Evolutionary conservation across 2,329 filamentous ascomycete genomes (phyloP).

Genomic region (Verticillium alfalfae): DNA sequence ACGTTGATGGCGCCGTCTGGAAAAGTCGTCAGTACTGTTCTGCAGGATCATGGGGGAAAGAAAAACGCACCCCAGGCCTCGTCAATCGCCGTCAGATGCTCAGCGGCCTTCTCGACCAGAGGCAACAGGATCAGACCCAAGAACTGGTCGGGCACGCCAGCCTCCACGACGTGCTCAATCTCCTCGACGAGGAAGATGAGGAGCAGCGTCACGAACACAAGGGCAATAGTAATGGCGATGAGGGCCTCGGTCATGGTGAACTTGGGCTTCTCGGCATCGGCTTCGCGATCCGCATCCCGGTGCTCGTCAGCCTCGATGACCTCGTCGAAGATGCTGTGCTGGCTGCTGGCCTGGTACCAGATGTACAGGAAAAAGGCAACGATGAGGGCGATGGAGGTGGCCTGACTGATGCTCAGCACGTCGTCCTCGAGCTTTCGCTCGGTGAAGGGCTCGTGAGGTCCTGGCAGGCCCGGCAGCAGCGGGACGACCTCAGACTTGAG

Average conservation of each 20-base stretch:
- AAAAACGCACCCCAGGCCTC: conserved; percentile 52
- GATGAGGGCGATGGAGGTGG: conserved; percentile 56
- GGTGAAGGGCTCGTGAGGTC: conserved; percentile 21
- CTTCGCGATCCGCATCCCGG: conserved; percentile 50
- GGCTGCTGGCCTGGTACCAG: conserved; percentile 58
- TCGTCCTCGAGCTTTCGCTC: conserved; percentile 33
- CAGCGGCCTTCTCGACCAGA: conserved; percentile 79
- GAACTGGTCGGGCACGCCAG: conserved; percentile 24
- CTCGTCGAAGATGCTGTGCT: conserved; percentile 56
- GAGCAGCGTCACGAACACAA: conserved; percentile 58
- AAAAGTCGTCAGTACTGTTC: too few relatives aligned
- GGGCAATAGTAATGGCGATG: conserved; percentile 49
- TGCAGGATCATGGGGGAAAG: fast-evolving
- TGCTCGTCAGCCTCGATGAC: conserved; percentile 47
- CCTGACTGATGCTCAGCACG: conserved; percentile 54
- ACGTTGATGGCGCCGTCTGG: conserved; percentile 60
- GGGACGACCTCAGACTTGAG: conserved; percentile 21
- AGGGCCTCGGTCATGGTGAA: conserved; percentile 61
- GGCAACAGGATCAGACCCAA: conserved; percentile 67
- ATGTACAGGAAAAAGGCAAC: conserved; percentile 52
- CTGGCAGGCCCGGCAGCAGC: conserved; percentile 13
- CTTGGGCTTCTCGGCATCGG: conserved; percentile 54
- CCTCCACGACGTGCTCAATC: conserved; percentile 45
- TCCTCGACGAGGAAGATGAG: conserved; percentile 62
- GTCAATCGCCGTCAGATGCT: conserved; percentile 77